These are phyloP conservation scores for Lathyrus sativus DNA, from an alignment of 306 rosid species.

Conservation along the genomic window DNA sequence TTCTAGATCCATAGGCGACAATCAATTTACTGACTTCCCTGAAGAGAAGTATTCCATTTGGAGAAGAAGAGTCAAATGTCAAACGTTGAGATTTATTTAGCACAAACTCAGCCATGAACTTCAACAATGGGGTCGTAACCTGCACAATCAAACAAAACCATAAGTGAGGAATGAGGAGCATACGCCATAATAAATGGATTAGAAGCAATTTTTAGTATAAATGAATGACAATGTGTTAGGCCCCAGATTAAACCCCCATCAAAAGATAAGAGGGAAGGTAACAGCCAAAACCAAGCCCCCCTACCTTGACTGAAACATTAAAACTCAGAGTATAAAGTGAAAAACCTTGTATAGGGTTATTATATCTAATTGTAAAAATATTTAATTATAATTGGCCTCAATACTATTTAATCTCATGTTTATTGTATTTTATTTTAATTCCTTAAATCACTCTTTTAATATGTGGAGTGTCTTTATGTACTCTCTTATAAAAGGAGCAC, in stretches of 20 bases:
- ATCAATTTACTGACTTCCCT: slow-evolving; percentile 97
- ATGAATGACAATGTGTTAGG: neutral
- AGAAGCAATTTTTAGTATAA: slow-evolving; percentile 10
- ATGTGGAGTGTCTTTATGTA: no score
- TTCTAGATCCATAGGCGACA: slow-evolving; percentile 94
- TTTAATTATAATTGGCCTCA: no score
- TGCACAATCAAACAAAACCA: slow-evolving; percentile 42
- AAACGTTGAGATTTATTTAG: slow-evolving; percentile 94
- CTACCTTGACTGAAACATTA: no score
- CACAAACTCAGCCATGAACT: slow-evolving; percentile 97
- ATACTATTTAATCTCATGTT: no score
- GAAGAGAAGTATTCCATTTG: slow-evolving; percentile 98
- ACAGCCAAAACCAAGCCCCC: no score
- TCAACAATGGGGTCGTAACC: slow-evolving; percentile 97
- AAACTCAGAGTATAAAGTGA: no score
- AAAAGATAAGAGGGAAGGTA: neutral
- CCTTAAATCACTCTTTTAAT: no score
- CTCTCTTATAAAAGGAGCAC: no score
- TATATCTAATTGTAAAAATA: no score
- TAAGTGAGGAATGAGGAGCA: neutral
- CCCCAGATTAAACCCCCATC: neutral
- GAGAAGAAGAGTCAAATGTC: slow-evolving; percentile 98
- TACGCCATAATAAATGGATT: slow-evolving; percentile 6
- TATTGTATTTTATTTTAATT: no score
- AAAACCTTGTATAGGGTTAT: no score